Evolutionary conservation across 2,329 filamentous ascomycete species (phyloP), one percentile per base, ranked within the genome.

Genomic region (Achaetomium macrosporum): DNA sequence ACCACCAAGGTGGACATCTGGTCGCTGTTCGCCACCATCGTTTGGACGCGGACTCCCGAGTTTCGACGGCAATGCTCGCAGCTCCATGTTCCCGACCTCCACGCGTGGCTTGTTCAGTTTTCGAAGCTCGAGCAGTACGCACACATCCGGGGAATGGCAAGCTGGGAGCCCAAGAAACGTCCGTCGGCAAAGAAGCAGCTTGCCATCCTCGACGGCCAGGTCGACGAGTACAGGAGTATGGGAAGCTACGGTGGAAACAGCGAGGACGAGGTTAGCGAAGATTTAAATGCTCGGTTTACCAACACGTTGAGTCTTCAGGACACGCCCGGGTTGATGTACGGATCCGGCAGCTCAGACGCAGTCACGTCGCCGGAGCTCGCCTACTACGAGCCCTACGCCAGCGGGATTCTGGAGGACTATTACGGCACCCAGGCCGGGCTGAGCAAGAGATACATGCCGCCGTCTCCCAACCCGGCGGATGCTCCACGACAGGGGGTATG

Each of bases 11-110:
- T 63, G 2, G 66, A 68, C 39, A 63, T 67, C 2, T 68, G 64
- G 65, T 67, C 65, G 1, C 57, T 68, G 1, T 67, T 67, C 37
- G 65, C 63, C 19, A 68, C 66, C 0, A 42, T 63, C 10, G 58
- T 64, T 2, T 66, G 63, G 64, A 59, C 64, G 20, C 44, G 54
- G 20, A 54, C 63, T 20, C 15, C 39, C 0, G 20, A 52, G 0
- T 67, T 66, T 36, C 61, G 62, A 1, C 12, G 25, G 2, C 9
- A 7, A 0, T 63, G 61, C 29, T 44, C 50, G 5, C 15, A 52
- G 3, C 43, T 53, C 16, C 50, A 41, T 16, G 58, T 45, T 0
- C 29, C 47, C 0, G 48, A 61, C 9, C 51, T 64, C 1, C 61
- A 64, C 19, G 9, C 36, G 0, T 60, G 54, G 45, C 55, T 67